Evolutionary conservation across 1,139 yeast genomes (phyloP), one percentile per base, ranked within the genome.

Genomic region (Kodamaea anthophila): DNA sequence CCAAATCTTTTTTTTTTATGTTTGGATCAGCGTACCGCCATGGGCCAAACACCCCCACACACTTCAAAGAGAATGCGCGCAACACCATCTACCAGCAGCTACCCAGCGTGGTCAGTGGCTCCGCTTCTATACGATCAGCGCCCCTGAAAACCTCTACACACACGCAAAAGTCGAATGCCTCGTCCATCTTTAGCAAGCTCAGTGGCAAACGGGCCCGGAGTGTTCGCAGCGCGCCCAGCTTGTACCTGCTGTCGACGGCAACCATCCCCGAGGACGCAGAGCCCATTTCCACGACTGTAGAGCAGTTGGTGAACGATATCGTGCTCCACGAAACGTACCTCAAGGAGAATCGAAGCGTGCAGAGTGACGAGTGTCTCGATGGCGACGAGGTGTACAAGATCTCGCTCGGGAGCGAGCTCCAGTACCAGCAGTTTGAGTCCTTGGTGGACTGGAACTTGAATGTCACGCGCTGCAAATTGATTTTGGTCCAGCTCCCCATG

Each of bases 231-330:
- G 70, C 71, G 0, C 72, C 71, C 2, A 60, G 67, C 13, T 50
- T 64, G 18, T 65, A 64, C 40, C 60, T 68, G 22, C 49, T 54
- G 26, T 58, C 66, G 14, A 64, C 70, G 1, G 70, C 66, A 20
- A 66, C 72, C 11, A 65, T 66, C 21, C 73, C 73, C 2, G 73
- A 65, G 43, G 71, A 66, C 38, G 48, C 60, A 32, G 72, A 63
- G 35, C 70, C 69, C 3, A 46, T 62, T 3, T 50, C 66, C 15
- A 58, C 60, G 18, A 64, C 70, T 0, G 65, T 66, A 5, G 73
- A 66, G 35, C 71, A 65, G 42, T 47, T 65, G 21, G 65, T 66
- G 21, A 64, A 63, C 37, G 71, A 65, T 39, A 57, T 65, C 6
- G 58, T 54, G 15, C 51, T 64, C 20, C 72, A 66, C 39, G 73